phyloP scores from a whole-genome alignment of 306 rosid species.

The Malus asiatica region DNA sequence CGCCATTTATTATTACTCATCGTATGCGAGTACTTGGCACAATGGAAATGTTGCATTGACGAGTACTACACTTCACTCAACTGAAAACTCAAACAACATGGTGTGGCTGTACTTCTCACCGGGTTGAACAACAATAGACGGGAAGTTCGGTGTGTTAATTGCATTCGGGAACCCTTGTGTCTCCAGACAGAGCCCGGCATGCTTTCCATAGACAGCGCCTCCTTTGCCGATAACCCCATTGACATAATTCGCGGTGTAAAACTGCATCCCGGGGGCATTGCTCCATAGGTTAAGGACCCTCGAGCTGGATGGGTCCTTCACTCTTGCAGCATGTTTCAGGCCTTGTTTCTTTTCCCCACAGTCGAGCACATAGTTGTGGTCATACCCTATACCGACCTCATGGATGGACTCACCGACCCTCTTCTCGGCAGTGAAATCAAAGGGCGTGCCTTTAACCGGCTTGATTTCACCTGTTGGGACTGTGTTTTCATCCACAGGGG shows the following conservation, averaged over 20 bases:
- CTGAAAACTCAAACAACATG: constrained; percentile 84
- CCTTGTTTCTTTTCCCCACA: constrained; percentile 59
- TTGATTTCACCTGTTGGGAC: constrained; percentile 78
- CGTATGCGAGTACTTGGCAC: background rate
- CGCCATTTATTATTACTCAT: background rate
- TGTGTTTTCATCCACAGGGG: constrained; percentile 60
- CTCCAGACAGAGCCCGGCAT: constrained; percentile 83
- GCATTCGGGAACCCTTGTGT: constrained; percentile 95
- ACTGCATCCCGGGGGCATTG: constrained; percentile 81
- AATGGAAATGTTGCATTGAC: background rate
- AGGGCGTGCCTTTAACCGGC: constrained; percentile 70
- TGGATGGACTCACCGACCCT: constrained; percentile 59
- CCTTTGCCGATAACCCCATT: constrained; percentile 57
- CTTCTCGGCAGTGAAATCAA: constrained; percentile 69
- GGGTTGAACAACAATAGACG: constrained; percentile 66
- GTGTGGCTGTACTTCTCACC: constrained; percentile 74
- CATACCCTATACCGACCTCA: constrained; percentile 78
- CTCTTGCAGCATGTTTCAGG: constrained; percentile 72
- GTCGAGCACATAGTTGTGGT: constrained; percentile 81
- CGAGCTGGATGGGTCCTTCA: constrained; percentile 73
- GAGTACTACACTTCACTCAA: constrained; percentile 31
- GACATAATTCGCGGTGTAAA: constrained; percentile 87
- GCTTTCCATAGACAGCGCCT: constrained; percentile 70
- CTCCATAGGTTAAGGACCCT: constrained; percentile 87
- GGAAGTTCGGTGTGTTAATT: constrained; percentile 62